Base-by-base conservation (phyloP, 2,329 filamentous ascomycete genomes). In the Fusarium graminum region DNA sequence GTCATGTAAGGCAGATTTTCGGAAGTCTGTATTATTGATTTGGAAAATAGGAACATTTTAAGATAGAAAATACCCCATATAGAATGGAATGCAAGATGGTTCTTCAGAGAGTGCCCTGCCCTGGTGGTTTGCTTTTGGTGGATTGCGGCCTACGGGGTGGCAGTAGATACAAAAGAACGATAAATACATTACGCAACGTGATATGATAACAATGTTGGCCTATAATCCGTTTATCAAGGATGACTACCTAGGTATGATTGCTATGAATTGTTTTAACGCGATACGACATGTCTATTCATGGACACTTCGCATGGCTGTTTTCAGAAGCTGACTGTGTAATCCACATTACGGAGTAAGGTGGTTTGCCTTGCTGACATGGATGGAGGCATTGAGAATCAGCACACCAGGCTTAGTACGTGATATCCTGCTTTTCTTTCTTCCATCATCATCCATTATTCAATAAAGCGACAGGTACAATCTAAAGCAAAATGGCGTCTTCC, bases 141-240 rank as follows among this genome's bases (percentile, higher is more conserved):
- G 6, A 22, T 22, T 22, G 22, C 22, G 22, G 22, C 6, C 6
- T 4, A 30, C 50, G 39, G 60, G 57, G 30, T 40, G 50, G 41
- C 43, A 29, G 13, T n/a, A 39, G 44, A 26, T 10, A 12, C 11
- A 34, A 8, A 22, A 30, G 34, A 26, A 46, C 29, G 34, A n/a
- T 22, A 22, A 22, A 6, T 52, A 39, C 38, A 10, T 39, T 42
- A 28, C 29, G 26, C 12, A 34, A 13, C 36, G 22, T 32, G 32
- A 68, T 13, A 47, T 40, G 44, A 51, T 26, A 65, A 63, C n/a
- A 29, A 45, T 53, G n/a, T 51, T 59, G 22, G 39, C 42, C 6
- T 63, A 41, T 52, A 52, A 16, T 55, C 36, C 32, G 44, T 38
- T 30, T 16, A 29, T 30, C 17, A 11, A 8, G 28, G 25, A 57